These are phyloP conservation scores for Didymella segeticola DNA, from an alignment of 2,329 filamentous ascomycete species.

Conservation along the genomic window DNA sequence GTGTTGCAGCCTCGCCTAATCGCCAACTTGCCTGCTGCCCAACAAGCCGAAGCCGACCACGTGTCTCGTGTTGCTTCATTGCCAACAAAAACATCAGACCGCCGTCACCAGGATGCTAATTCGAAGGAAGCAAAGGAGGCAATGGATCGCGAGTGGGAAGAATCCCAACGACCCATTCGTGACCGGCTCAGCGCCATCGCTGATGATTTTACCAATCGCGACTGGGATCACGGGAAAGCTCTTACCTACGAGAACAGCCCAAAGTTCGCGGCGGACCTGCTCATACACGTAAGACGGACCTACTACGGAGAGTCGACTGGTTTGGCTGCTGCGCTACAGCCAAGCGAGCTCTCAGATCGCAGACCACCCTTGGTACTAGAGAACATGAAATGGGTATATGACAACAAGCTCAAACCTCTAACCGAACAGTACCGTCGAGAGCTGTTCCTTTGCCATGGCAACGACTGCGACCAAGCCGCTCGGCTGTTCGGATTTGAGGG, in stretches of 20 bases:
- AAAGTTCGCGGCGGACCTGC: constrained; percentile 74
- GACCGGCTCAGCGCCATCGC: constrained; percentile 70
- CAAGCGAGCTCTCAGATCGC: constrained; percentile 11
- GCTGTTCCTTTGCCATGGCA: constrained; percentile 73
- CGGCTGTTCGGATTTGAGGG: constrained; percentile 80
- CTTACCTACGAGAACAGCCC: constrained; percentile 69
- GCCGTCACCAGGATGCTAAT: constrained; percentile 56
- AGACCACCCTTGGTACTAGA: constrained; percentile 74
- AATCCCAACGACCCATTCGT: constrained; percentile 71
- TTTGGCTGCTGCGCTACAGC: constrained; percentile 49
- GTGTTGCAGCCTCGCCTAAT: constrained; percentile 71
- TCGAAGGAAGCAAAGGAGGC: constrained; percentile 63
- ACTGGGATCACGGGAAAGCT: constrained; percentile 69
- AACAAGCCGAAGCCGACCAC: constrained; percentile 60
- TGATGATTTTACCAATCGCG: constrained; percentile 70
- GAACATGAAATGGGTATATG: constrained; percentile 87
- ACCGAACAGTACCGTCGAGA: constrained; percentile 73
- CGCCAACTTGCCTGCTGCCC: constrained; percentile 69
- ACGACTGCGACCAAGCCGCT: constrained; percentile 66
- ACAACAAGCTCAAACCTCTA: constrained; percentile 74
- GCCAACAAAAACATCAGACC: constrained; percentile 56
- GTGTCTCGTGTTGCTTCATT: constrained; percentile 56
- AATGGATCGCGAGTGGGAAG: constrained; percentile 73
- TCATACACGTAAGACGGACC: constrained; percentile 70
- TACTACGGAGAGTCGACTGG: constrained; percentile 71